Evolutionary conservation across 495 filamentous ascomycete genomes (phyloP).

Genomic region (Amniculicola lignicola): DNA sequence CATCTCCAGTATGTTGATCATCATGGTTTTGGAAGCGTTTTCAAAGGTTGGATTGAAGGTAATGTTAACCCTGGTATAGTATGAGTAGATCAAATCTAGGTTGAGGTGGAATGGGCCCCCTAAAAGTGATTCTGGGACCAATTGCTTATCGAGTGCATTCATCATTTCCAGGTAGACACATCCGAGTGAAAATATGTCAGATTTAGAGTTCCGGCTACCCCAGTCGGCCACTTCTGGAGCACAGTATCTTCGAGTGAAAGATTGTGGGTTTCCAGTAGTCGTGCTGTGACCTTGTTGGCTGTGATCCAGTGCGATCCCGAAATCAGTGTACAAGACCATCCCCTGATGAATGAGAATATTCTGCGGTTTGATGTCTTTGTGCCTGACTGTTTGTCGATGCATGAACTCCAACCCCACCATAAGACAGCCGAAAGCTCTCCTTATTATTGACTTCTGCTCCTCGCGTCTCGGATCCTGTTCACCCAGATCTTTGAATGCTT

Average conservation of each 20-base stretch:
- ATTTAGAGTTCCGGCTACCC: not conserved
- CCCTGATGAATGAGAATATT: slow-evolving; percentile 21
- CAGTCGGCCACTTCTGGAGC: slow-evolving; percentile 20
- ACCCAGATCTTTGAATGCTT: not conserved
- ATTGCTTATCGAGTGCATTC: not conserved
- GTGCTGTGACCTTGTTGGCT: not conserved
- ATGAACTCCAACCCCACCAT: slow-evolving; percentile 13
- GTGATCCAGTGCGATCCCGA: slow-evolving; percentile 17
- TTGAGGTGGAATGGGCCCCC: not conserved
- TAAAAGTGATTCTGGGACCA: not conserved
- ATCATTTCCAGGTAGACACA: slow-evolving; percentile 24
- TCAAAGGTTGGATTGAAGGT: too few relatives aligned
- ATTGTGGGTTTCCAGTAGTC: slow-evolving; percentile 2
- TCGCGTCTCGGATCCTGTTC: not conserved
- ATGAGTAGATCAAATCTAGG: too few relatives aligned
- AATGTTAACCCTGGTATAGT: too few relatives aligned
- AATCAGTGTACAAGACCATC: slow-evolving; percentile 19
- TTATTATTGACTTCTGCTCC: not conserved
- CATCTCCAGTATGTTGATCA: too few relatives aligned
- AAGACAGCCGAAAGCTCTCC: slow-evolving; percentile 21
- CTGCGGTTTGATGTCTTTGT: slow-evolving; percentile 28
- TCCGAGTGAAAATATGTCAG: slow-evolving; percentile 27
- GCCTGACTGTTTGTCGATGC: slow-evolving; percentile 18
- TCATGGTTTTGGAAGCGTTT: too few relatives aligned
- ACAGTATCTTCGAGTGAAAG: slow-evolving; percentile 12